Percentiles rank a stretch among this genome's conserved stretches.
These are phyloP conservation scores for Neospermospora avenae DNA, from an alignment of 2,329 filamentous ascomycete genomes.

Conservation along the genomic window DNA sequence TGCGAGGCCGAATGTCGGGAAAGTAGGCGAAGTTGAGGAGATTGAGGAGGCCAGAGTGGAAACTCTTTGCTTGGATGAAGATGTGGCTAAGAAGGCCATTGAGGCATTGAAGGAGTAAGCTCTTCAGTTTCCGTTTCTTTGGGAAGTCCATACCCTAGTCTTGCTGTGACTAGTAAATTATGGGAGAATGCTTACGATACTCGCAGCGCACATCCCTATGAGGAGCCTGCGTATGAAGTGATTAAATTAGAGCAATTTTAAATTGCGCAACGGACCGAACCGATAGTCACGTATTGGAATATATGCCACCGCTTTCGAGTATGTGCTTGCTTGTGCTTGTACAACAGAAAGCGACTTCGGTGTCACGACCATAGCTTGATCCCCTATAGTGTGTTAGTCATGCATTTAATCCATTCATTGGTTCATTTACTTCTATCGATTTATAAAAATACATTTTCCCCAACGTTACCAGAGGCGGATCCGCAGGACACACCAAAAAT, in stretches of 20 bases:
- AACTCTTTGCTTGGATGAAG: slow-evolving; percentile 57
- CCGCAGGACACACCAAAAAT: too few relatives aligned
- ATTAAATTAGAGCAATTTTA: slow-evolving; percentile 48
- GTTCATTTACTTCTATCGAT: too few relatives aligned
- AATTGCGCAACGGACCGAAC: neutral
- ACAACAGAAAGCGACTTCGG: too few relatives aligned
- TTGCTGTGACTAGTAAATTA: slow-evolving; percentile 7
- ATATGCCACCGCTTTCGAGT: too few relatives aligned
- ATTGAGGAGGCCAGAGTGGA: slow-evolving; percentile 61
- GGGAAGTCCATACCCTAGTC: neutral
- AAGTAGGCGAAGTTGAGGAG: slow-evolving; percentile 53
- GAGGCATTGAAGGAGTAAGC: slow-evolving; percentile 61
- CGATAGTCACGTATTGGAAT: too few relatives aligned
- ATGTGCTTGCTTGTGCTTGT: too few relatives aligned
- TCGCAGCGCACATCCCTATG: slow-evolving; percentile 46
- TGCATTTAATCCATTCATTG: too few relatives aligned
- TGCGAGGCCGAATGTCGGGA: slow-evolving; percentile 63
- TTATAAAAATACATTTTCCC: too few relatives aligned
- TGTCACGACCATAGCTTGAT: too few relatives aligned
- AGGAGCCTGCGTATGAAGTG: slow-evolving; percentile 49
- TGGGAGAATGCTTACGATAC: too few relatives aligned
- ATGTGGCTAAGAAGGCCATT: slow-evolving; percentile 54
- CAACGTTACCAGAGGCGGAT: too few relatives aligned
- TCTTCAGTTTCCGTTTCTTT: slow-evolving; percentile 20
- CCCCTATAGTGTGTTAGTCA: too few relatives aligned